A percentile compares a stretch with the other conserved stretches of the same genome.
These are phyloP conservation scores for Aspergillus tubingensis DNA, from an alignment of 2,329 filamentous ascomycete species.

Conservation along the genomic window DNA sequence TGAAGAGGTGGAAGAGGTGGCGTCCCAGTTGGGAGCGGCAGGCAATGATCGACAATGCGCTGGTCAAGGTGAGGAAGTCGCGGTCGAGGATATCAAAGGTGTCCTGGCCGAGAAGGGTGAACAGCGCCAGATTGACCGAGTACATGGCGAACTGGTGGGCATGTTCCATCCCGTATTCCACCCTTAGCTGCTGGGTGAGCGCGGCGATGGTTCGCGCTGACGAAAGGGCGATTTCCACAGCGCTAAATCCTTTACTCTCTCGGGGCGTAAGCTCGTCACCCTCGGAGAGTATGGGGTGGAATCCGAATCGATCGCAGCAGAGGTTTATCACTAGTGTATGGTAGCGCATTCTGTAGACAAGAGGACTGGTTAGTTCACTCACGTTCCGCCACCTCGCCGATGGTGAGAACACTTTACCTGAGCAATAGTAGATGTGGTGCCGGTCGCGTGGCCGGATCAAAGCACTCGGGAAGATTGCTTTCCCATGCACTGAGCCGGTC, in stretches of 20 bases:
- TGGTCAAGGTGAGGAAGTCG: constrained; percentile 28
- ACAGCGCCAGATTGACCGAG: constrained; percentile 29
- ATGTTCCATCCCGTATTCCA: constrained; percentile 29
- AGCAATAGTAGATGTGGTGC: constrained; percentile 21
- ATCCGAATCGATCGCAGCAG: constrained; percentile 22
- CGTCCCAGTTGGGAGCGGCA: constrained; percentile 26
- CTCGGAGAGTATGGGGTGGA: constrained; percentile 1
- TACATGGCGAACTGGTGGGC: constrained; percentile 32
- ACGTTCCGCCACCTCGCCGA: too few species aligned
- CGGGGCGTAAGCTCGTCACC: constrained; percentile 4
- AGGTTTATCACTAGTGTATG: constrained; percentile 29
- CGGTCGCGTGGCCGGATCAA: constrained; percentile 1
- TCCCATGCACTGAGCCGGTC: constrained; percentile 19
- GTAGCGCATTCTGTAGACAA: constrained; percentile 27
- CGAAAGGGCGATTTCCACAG: constrained; percentile 15
- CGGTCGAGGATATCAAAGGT: constrained; percentile 27
- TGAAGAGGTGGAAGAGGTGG: constrained; percentile 30
- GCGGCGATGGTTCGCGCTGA: constrained; percentile 26
- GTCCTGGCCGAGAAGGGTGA: constrained; percentile 23
- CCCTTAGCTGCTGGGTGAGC: constrained; percentile 24
- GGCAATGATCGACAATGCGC: constrained; percentile 28
- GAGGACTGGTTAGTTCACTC: too few species aligned
- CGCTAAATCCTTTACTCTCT: not conserved
- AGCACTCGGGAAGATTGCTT: constrained; percentile 7
- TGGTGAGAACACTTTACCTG: constrained; percentile 8